Evolutionary conservation across 345 rosid species (phyloP), one percentile per base, ranked within the genome.

Genomic region (Odontarrhena argentea): DNA sequence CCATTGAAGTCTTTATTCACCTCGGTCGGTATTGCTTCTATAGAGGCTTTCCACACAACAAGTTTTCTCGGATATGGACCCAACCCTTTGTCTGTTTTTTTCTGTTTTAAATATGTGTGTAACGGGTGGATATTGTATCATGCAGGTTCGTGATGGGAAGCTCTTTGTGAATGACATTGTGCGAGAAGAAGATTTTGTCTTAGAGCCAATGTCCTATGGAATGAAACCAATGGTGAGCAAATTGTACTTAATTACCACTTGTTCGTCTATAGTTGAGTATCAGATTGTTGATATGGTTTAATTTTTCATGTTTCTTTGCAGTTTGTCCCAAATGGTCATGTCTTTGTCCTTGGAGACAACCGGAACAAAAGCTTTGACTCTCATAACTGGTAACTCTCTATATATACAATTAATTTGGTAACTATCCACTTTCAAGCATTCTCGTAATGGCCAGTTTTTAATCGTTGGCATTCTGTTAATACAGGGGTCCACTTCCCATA

Each of bases 321-420:
- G 98, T 60, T 78, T 79, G 91, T 92, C 49, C 98, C 98, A 26
- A 78, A 81, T 65, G 98, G 89, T 9, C 70, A 71, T 69, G 96
- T 92, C 14, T 92, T 83, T 60, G 98, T 92, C 60, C 65, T 92
- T 74, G 96, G 98, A 60, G 98, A 92, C 81, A 92, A 92, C 63
- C 95, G 96, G 32, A 92, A 92, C 71, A 82, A 87, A 66, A 92
- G 98, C 65, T 83, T 79, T 13, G 98, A 92, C 78, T 92, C 98
- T 53, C 96, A 86, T 66, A 63, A 81, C 82, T 92, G 98, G 96
- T 92, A 82, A 78, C 24, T 55, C 13, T 63, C 30, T 25, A 8
- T 8, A 11, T 60, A 9, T 8, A 22, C 7, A n/a, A 34, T 55
- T 18, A 25, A 9, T 44, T 56, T 13, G 8, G 15, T n/a, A 3